phyloP scores from a whole-genome alignment of 1,139 yeast genomes.

The Chernovozyma sophiae-reginae region DNA sequence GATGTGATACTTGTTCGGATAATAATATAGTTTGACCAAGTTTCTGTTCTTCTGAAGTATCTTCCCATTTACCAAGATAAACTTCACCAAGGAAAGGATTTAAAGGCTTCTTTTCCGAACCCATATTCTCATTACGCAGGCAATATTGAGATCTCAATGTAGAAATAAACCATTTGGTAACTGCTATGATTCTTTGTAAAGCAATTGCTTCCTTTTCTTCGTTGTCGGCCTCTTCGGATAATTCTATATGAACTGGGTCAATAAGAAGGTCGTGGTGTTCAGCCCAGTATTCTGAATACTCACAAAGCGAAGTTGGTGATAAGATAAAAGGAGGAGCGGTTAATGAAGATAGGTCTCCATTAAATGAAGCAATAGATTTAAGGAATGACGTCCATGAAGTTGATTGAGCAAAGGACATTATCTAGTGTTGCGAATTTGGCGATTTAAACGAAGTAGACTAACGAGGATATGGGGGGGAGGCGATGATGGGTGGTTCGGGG shows the following conservation, averaged over 20 bases:
- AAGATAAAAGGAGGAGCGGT: constrained; percentile 98
- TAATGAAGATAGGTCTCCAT: constrained; percentile 88
- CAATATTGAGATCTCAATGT: constrained; percentile 92
- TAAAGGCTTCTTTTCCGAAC: constrained; percentile 91
- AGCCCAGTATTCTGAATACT: constrained; percentile 91
- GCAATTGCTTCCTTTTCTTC: constrained; percentile 50
- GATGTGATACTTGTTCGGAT: constrained; percentile 92
- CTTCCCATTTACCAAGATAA: constrained; percentile 83
- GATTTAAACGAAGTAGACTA: no score
- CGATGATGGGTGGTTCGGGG: no score
- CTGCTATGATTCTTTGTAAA: constrained; percentile 66
- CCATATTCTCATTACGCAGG: constrained; percentile 85
- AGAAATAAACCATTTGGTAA: constrained; percentile 85
- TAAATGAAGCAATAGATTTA: constrained; percentile 87
- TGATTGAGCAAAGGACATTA: constrained; percentile 24
- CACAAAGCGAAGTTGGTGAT: constrained; percentile 83
- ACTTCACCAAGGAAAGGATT: constrained; percentile 94
- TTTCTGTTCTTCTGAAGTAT: constrained; percentile 35
- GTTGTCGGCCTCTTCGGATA: constrained; percentile 30
- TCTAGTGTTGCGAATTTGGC: background rate
- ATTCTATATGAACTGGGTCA: constrained; percentile 54
- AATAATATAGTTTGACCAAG: constrained; percentile 71
- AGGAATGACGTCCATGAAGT: constrained; percentile 81
- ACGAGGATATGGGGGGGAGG: no score
- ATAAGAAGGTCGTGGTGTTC: constrained; percentile 83